Percentiles rank a stretch among this genome's conserved stretches.
Conservation (phyloP, 768 basidiomycete species). For the Tulasnella sp. region DNA sequence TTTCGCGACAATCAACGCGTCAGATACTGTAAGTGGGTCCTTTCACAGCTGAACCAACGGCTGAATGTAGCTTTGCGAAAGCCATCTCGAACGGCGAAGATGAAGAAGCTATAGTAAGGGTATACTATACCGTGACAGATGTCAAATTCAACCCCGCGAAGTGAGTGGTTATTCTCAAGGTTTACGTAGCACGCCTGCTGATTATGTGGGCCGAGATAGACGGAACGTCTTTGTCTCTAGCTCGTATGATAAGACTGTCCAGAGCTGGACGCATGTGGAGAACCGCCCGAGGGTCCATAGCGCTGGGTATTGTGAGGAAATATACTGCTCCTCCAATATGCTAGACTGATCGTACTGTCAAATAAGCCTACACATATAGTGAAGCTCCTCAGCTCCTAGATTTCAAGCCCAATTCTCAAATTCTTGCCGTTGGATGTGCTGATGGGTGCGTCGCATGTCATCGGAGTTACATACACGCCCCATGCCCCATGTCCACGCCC, state of each 20-base stretch:
- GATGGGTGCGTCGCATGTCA: background rate
- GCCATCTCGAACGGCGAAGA: background rate
- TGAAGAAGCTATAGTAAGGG: background rate
- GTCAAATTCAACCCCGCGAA: slow-evolving; percentile 10
- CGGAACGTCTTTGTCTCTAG: slow-evolving; percentile 1
- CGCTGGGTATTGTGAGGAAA: background rate
- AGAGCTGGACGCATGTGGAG: background rate
- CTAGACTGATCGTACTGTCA: background rate
- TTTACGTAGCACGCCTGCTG: background rate
- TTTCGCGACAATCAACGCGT: background rate
- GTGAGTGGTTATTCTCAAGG: background rate
- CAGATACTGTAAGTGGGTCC: background rate
- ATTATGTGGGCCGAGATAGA: background rate
- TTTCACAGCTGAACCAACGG: background rate
- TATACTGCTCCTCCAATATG: background rate
- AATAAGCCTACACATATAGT: background rate
- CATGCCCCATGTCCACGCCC: background rate
- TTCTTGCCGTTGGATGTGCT: background rate
- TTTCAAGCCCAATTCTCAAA: slow-evolving; percentile 5
- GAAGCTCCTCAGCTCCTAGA: background rate
- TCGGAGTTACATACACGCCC: background rate
- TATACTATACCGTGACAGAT: slow-evolving; percentile 4
- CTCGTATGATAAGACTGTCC: background rate
- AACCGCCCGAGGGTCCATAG: background rate
- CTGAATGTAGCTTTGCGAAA: background rate